Conservation (phyloP, 352 stramenopile genomes). For the Phytophthora sp. region DNA sequence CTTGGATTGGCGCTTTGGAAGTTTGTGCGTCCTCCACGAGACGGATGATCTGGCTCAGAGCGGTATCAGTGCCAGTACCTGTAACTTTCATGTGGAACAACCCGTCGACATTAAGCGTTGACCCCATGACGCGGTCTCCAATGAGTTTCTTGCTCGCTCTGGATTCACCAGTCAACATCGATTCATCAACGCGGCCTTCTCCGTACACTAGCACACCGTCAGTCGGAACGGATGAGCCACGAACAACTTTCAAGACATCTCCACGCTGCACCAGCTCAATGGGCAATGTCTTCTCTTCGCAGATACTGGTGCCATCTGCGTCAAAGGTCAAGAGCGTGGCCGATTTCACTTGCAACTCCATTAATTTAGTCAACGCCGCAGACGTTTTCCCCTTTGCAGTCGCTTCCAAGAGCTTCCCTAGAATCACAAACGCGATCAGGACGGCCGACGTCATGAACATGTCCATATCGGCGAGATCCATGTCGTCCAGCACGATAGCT, state of each 20-base stretch:
- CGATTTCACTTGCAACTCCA: conserved; percentile 94
- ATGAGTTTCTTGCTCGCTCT: conserved; percentile 90
- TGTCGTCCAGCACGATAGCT: conserved; percentile 57
- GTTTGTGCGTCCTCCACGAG: conserved; percentile 98
- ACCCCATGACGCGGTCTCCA: conserved; percentile 85
- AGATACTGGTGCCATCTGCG: conserved; percentile 44
- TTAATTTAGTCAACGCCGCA: conserved; percentile 93
- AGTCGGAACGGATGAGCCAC: conserved; percentile 88
- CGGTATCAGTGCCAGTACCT: conserved; percentile 89
- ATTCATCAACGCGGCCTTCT: conserved; percentile 92
- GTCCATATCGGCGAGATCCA: conserved; percentile 61
- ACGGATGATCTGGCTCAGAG: conserved; percentile 96
- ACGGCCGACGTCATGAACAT: conserved; percentile 98
- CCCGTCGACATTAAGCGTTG: conserved; percentile 90
- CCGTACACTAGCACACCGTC: conserved; percentile 92
- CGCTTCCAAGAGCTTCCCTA: conserved; percentile 97
- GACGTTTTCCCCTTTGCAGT: conserved; percentile 93
- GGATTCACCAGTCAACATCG: conserved; percentile 94
- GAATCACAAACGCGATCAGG: conserved; percentile 97
- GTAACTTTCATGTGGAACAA: conserved; percentile 93
- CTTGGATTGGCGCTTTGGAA: conserved; percentile 97
- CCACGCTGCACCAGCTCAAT: conserved; percentile 89
- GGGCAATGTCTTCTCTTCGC: conserved; percentile 70
- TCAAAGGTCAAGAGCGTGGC: conserved; percentile 89
- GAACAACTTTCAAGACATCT: conserved; percentile 93